Percentiles rank a stretch among this genome's conserved stretches.
Conservation (phyloP, 2,329 filamentous ascomycete species). For the Sclerotinia borealis region DNA sequence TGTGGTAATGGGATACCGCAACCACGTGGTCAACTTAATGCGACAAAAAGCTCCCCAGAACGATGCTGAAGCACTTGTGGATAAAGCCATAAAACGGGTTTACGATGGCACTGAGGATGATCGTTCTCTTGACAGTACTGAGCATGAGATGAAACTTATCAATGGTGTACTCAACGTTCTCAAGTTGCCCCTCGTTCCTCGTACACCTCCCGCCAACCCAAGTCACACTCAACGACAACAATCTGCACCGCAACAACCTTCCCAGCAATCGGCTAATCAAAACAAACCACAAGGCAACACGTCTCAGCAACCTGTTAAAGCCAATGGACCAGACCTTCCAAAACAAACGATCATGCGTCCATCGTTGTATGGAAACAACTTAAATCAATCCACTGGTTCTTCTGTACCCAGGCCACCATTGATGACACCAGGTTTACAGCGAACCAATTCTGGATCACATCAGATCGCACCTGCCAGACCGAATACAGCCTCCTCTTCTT, state of each 20-base stretch:
- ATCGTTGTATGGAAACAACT: slow-evolving; percentile 24
- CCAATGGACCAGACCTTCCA: slow-evolving; percentile 18
- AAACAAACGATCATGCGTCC: slow-evolving; percentile 27
- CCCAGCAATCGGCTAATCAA: slow-evolving; percentile 20
- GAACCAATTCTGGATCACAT: slow-evolving; percentile 23
- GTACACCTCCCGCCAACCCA: not conserved
- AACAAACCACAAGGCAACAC: slow-evolving; percentile 18
- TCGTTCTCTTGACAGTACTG: slow-evolving; percentile 21
- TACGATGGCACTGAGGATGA: slow-evolving; percentile 23
- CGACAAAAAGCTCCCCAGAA: slow-evolving; percentile 17
- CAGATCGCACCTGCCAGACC: slow-evolving; percentile 19
- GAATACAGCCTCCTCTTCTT: slow-evolving; percentile 22
- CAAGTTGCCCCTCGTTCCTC: slow-evolving; percentile 2
- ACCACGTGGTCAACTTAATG: slow-evolving; percentile 16
- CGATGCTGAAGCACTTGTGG: slow-evolving; percentile 28
- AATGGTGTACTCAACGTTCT: slow-evolving; percentile 15
- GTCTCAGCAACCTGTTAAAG: slow-evolving; percentile 18
- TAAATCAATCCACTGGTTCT: slow-evolving; percentile 20
- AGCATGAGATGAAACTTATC: slow-evolving; percentile 26
- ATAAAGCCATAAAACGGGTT: slow-evolving; percentile 29
- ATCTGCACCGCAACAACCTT: slow-evolving; percentile 10
- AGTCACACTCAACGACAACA: slow-evolving; percentile 8
- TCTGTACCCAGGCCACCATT: slow-evolving; percentile 30
- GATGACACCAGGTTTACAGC: slow-evolving; percentile 23
- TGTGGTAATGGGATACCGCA: slow-evolving; percentile 27